Evolutionary conservation across 1,284 basidiomycete species (phyloP).

Genomic region (Porogramme epimiltina): DNA sequence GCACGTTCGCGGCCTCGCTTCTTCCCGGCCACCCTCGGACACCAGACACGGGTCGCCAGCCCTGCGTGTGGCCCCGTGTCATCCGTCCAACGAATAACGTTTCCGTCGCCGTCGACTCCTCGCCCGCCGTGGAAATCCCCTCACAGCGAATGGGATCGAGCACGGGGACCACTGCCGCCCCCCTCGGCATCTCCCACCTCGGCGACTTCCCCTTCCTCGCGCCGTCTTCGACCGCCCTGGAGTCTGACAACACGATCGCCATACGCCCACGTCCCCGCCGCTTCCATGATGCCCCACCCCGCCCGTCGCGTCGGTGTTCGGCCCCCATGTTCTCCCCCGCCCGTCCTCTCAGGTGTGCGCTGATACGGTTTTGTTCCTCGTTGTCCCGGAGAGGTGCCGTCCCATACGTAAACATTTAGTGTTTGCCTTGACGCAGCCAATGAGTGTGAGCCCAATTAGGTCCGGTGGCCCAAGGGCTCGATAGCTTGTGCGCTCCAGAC

Average conservation of each 20-base stretch:
- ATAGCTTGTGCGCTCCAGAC: too few species aligned
- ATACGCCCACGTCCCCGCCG: too few species aligned
- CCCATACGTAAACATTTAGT: constrained; percentile 22
- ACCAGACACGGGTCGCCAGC: constrained; percentile 5
- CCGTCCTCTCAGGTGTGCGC: too few species aligned
- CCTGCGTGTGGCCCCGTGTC: constrained; percentile 9
- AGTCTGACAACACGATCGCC: too few species aligned
- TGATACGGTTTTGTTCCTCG: constrained; percentile 7
- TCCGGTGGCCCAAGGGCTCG: constrained; percentile 6
- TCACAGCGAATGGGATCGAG: constrained; percentile 22
- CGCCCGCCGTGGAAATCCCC: constrained; percentile 14
- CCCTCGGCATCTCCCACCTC: background rate
- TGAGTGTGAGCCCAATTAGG: constrained; percentile 2
- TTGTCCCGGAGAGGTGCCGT: constrained; percentile 4
- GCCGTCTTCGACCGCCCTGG: too few species aligned
- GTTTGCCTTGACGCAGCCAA: constrained; percentile 21
- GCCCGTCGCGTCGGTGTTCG: background rate
- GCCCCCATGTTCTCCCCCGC: too few species aligned
- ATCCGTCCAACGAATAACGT: constrained; percentile 17
- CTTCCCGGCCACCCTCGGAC: constrained; percentile 16
- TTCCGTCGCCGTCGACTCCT: constrained; percentile 14
- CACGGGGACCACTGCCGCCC: constrained; percentile 18
- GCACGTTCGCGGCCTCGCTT: constrained; percentile 25
- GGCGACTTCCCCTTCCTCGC: background rate
- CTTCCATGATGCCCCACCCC: too few species aligned